Evolutionary conservation across 1,139 yeast species (phyloP), one percentile per base, ranked within the genome.

Genomic region (Geotrichum australiense): DNA sequence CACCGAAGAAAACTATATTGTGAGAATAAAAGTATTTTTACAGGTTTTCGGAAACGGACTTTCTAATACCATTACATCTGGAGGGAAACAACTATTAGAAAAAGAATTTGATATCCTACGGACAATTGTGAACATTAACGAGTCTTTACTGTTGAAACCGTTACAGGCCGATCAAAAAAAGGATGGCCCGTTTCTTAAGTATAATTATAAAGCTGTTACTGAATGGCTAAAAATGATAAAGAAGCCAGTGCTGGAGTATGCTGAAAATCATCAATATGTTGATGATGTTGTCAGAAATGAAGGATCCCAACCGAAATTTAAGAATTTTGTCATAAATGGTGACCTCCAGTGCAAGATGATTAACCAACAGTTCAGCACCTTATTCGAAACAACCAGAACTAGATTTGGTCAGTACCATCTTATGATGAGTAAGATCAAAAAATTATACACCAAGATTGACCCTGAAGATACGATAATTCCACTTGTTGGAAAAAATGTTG

Each of bases 1-100:
- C 4, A 29, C 33, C 2, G 47, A 45, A 18, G 39, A 38, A 22
- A 45, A 45, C 16, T 45, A 32, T 36, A 45, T 45, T 11, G 25
- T 23, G 12, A 39, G 35, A 19, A 28, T 37, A 5, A 26, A 32
- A 7, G 39, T 37, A 12, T 45, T 38, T 36, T 22, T 45, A 10
- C 21, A 37, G 6, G 43, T 45, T 5, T 45, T 45, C 36, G 41
- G 34, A 18, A 21, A 18, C 11, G 43, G 42, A 6, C 19, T 41
- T n/a, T n/a, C 39, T 2, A 30, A 36, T 15, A 37, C 41, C 3
- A 20, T 43, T 3, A 20, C 11, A 5, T 21, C 11, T 10, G 42
- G 31, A 12, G 26, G 38, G 3, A 37, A 41, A 22, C 16, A 35
- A 5, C 37, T 43, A 25, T 22, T 27, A 21, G 31, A 41, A 24